Evolutionary conservation across 805 yeast genomes (phyloP), one percentile per base, ranked within the genome.

Genomic region (Ascoidea asiatica): DNA sequence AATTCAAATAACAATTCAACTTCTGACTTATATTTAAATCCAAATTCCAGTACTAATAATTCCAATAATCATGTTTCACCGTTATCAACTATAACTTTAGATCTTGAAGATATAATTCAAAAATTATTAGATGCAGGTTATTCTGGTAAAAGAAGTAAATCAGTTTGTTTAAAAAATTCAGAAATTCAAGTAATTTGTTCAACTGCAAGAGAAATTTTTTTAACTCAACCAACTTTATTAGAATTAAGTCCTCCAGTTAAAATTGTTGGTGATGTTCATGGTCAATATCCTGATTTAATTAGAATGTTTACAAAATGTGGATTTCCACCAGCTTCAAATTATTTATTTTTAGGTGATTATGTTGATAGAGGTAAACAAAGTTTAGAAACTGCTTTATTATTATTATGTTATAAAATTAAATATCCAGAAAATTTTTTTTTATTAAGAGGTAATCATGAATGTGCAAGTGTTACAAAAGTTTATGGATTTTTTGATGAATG

Each of bases 401-500:
- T 92, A 48, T 69, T 92, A 43, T 89, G 97, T 62, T 92, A 87
- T 67, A 92, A 92, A 61, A 89, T 92, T 62, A 90, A 90, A 61
- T 90, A 88, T 56, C 97, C 98, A 0, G 97, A 92, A 57, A 90
- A 90, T 64, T 89, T 92, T 62, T 92, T 90, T 61, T 64, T 92
- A 47, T 69, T 92, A 39, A 70, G 98, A 53, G 98, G 98, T 19
- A 92, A 92, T 63, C 98, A 92, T 64, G 98, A 92, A 66, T 86
- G 95, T 63, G 97, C 98, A 19, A 87, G 86, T 57, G 95, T 92
- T 46, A 90, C 97, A 1, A 76, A 96, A 51, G 95, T 92, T 29
- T 92, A 92, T 62, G 98, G 98, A 2, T 92, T 92, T 58, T 92
- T 88, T 60, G 98, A 92, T 64, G 98, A 92, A 65, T 92, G 98